Conservation (phyloP, 805 yeast species). For the Clavispora phyllophila region DNA sequence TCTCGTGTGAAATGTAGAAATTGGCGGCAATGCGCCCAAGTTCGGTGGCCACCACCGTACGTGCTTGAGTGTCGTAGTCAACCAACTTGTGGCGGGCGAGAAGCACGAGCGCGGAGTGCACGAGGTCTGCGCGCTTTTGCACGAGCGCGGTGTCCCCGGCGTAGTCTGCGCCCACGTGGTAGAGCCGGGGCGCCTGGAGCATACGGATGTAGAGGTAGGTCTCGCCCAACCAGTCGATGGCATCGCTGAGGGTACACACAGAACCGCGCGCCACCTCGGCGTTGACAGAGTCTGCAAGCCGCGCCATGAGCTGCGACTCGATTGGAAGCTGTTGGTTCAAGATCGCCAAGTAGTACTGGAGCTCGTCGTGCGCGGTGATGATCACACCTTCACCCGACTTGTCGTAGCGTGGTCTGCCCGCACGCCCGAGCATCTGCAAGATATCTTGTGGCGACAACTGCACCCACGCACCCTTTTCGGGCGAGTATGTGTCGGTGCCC, state of each 20-base stretch:
- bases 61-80: slow-evolving; percentile 47
- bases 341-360: slow-evolving; percentile 86
- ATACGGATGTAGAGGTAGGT: slow-evolving; percentile 79
- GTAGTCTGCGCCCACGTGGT: slow-evolving; percentile 68
- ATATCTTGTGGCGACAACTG: slow-evolving; percentile 94
- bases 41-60: slow-evolving; percentile 44
- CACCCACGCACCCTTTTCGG: slow-evolving; percentile 84
- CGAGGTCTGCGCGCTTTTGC: slow-evolving; percentile 58
- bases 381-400: slow-evolving; percentile 90
- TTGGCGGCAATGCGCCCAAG: slow-evolving; percentile 82
- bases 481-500: slow-evolving; percentile 91
- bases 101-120: slow-evolving; percentile 67
- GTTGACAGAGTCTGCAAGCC: slow-evolving; percentile 68
- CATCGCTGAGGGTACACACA: slow-evolving; percentile 56
- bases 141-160: slow-evolving; percentile 42
- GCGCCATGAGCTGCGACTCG: slow-evolving; percentile 76
- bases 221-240: slow-evolving; percentile 72
- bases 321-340: slow-evolving; percentile 88
- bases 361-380: slow-evolving; percentile 79
- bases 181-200: slow-evolving; percentile 65
- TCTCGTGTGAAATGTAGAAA: slow-evolving; percentile 72
- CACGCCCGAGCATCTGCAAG: slow-evolving; percentile 96
- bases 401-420: slow-evolving; percentile 95
- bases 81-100: slow-evolving; percentile 56
- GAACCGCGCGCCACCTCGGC: slow-evolving; percentile 83